Evolutionary conservation across 495 filamentous ascomycete species (phyloP).

Genomic region (Elaphomyces granulatus): DNA sequence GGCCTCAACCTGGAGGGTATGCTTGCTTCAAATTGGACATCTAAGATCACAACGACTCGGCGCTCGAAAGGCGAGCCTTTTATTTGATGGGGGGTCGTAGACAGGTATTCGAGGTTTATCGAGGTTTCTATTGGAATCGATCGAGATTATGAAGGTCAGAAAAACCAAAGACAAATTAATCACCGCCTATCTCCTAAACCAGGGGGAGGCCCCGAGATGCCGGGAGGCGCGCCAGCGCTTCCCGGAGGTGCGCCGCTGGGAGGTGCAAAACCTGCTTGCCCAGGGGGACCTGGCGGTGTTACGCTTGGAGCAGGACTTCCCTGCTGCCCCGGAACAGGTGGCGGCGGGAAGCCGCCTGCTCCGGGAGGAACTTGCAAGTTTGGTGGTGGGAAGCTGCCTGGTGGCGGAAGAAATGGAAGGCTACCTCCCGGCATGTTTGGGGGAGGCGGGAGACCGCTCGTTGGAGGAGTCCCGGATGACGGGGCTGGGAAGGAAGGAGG

Average conservation of each 20-base stretch:
- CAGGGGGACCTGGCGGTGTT: not conserved
- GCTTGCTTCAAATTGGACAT: too few species aligned
- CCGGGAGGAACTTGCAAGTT: constrained; percentile 31
- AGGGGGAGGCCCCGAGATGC: not conserved
- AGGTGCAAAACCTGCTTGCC: not conserved
- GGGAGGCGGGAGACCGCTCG: constrained; percentile 20
- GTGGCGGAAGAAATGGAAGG: constrained; percentile 50
- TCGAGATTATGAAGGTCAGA: too few species aligned
- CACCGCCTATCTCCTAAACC: not conserved
- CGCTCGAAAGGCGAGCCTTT: too few species aligned
- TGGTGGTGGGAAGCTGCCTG: constrained; percentile 41
- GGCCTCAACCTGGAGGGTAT: too few species aligned
- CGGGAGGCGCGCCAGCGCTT: not conserved
- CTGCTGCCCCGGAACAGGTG: not conserved
- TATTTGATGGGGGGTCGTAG: too few species aligned
- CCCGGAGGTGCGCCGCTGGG: not conserved
- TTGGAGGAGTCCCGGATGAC: constrained; percentile 21
- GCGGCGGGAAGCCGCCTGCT: constrained; percentile 16
- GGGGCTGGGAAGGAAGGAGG: constrained; percentile 38
- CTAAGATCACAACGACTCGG: too few species aligned
- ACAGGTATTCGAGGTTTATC: too few species aligned
- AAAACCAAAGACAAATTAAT: too few species aligned
- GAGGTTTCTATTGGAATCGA: too few species aligned
- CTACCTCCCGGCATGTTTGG: constrained; percentile 28
- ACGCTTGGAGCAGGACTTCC: too few species aligned